These are phyloP conservation scores for Xerophyta viscosa DNA, from an alignment of 106 monocot species.

Conservation along the genomic window DNA sequence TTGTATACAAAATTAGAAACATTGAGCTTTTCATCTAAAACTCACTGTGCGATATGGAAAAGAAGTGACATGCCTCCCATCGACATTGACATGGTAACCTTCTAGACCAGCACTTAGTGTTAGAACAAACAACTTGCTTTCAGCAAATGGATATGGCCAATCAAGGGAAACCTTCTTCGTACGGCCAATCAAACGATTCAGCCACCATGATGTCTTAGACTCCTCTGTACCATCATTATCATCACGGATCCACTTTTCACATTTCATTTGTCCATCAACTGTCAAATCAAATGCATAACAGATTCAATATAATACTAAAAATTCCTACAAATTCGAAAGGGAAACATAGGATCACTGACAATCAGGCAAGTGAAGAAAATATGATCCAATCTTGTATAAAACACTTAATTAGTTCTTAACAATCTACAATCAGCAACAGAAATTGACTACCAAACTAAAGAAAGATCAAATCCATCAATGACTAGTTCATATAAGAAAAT, in stretches of 20 bases:
- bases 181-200: slow-evolving; percentile 80
- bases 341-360: too few relatives aligned
- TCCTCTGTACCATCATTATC: slow-evolving; percentile 62
- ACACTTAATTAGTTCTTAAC: too few relatives aligned
- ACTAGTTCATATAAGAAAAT: too few relatives aligned
- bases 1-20: background rate
- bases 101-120: slow-evolving; percentile 89
- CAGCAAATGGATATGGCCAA: slow-evolving; percentile 95
- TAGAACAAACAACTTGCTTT: slow-evolving; percentile 79
- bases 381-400: too few relatives aligned
- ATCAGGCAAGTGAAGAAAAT: too few relatives aligned
- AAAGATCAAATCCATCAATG: too few relatives aligned
- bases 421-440: too few relatives aligned
- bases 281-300: slow-evolving; percentile 7
- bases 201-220: slow-evolving; percentile 81
- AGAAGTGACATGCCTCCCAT: slow-evolving; percentile 90
- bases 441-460: too few relatives aligned
- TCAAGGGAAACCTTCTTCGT: slow-evolving; percentile 81
- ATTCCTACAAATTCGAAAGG: too few relatives aligned
- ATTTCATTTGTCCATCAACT: slow-evolving; percentile 85
- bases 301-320: too few relatives aligned
- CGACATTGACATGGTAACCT: slow-evolving; percentile 93
- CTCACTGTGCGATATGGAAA: slow-evolving; percentile 93
- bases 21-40: background rate
- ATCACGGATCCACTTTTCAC: slow-evolving; percentile 95